Conservation (phyloP, 2,329 filamentous ascomycete species). For the Ophiostoma novo-ulmi region DNA sequence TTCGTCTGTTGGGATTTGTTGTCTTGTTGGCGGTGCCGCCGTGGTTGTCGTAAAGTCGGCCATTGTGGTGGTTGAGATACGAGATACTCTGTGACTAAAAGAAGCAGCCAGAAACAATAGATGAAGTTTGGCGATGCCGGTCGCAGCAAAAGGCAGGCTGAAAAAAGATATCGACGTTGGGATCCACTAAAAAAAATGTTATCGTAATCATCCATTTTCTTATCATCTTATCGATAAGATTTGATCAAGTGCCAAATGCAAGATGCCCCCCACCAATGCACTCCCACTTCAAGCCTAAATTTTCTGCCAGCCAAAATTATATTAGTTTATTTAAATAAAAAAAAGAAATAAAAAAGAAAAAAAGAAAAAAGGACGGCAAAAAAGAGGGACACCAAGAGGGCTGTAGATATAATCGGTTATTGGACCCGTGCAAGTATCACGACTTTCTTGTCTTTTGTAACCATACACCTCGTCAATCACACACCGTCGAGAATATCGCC, state of each 20-base stretch:
- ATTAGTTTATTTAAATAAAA: constrained; percentile 10
- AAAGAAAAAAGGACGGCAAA: constrained; percentile 12
- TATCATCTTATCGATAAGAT: constrained; percentile 18
- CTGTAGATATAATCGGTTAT: background rate
- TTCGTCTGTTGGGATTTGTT: background rate
- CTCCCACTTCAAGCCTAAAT: constrained; percentile 19
- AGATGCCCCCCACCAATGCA: background rate
- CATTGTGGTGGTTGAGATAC: constrained; percentile 13
- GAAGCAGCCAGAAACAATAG: background rate
- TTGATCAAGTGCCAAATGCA: background rate
- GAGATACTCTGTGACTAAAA: background rate
- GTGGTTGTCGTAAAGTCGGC: constrained; percentile 16
- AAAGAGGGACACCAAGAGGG: constrained; percentile 8
- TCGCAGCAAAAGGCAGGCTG: background rate
- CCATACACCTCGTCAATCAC: background rate
- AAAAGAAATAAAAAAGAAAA: constrained; percentile 11
- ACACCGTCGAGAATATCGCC: constrained; percentile 1
- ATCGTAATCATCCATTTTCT: constrained; percentile 20
- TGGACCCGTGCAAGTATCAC: background rate
- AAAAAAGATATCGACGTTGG: constrained; percentile 3
- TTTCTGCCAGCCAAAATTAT: constrained; percentile 14
- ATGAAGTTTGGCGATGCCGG: background rate
- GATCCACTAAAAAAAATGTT: constrained; percentile 21
- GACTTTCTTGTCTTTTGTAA: background rate
- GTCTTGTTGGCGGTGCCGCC: constrained; percentile 8